Conservation (phyloP, 2,329 filamentous ascomycete species). For the Ophiocordyceps camponoti-rufipedis region DNA sequence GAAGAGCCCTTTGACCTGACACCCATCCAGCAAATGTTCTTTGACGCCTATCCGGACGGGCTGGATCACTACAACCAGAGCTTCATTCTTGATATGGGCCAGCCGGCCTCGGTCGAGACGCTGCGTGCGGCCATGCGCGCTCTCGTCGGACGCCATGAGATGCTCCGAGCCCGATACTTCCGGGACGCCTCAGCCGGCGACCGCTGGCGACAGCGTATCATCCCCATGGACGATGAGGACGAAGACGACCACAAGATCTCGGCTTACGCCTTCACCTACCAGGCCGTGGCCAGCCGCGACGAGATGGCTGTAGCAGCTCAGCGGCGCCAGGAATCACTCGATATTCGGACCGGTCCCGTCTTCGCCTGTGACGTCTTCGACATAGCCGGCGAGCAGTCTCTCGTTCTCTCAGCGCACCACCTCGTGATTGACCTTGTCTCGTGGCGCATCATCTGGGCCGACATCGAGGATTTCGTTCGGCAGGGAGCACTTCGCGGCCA, state of each 20-base stretch:
- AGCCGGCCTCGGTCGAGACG: conserved; percentile 1
- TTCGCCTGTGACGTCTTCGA: conserved; percentile 6
- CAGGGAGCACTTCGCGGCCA: conserved; percentile 2
- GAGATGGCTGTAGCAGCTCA: not conserved
- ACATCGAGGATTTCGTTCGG: conserved; percentile 4
- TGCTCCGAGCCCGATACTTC: conserved; percentile 17
- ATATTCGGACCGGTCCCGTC: conserved; percentile 5
- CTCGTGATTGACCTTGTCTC: conserved; percentile 26
- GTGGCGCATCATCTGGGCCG: conserved; percentile 18
- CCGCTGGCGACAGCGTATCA: conserved; percentile 9
- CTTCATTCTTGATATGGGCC: conserved; percentile 16
- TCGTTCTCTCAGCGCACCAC: conserved; percentile 5
- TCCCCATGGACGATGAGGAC: not conserved
- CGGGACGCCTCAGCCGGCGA: not conserved
- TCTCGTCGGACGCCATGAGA: conserved; percentile 14
- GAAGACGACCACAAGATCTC: not conserved
- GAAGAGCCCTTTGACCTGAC: conserved; percentile 19
- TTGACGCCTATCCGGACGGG: conserved; percentile 13
- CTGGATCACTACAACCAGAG: conserved; percentile 25
- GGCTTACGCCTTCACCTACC: conserved; percentile 1
- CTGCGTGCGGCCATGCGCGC: conserved; percentile 8
- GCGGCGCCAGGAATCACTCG: conserved; percentile 2
- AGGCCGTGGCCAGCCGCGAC: not conserved
- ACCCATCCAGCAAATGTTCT: conserved; percentile 25
- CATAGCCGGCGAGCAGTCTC: conserved; percentile 1